Base-by-base conservation (phyloP, 1,284 basidiomycete genomes). In the Takashimella koratensis region DNA sequence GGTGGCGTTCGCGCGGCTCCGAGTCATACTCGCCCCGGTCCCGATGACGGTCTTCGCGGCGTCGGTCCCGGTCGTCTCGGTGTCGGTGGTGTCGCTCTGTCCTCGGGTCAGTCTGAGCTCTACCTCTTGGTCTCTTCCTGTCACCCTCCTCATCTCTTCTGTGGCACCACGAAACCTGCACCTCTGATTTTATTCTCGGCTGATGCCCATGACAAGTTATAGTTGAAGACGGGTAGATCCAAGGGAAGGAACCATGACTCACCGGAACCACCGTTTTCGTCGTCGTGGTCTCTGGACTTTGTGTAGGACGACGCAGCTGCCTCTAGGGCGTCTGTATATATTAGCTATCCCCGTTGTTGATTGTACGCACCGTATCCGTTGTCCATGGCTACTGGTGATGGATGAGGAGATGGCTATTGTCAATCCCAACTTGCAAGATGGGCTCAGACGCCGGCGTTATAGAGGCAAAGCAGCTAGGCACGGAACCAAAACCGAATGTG, bases 281-380 rank as follows among this genome's bases (percentile, higher is more conserved):
- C 62, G 25, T 45, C 53, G 40, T 55, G 24, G 11, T 57, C 54
- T 2, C 51, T 43, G n/a, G 49, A 52, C 45, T 60, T 62, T 21
- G 57, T 52, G 55, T 57, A 64, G 36, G 60, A 64, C 27, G 64
- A 64, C 48, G 64, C 60, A 43, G 64, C 59, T n/a, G 59, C 59
- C 45, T 66, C 64, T 16, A 63, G 49, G 25, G 60, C 61, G 54
- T 65, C 66, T 63, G 52, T 54, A n/a, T n/a, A n/a, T n/a, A n/a
- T n/a, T n/a, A n/a, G n/a, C n/a, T n/a, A n/a, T n/a, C 4, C 0
- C 3, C 19, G 2, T 2, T 11, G 16, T 20, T 8, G 25, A 16
- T 6, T 16, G 2, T 13, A 53, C 65, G 52, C 30, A 68, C 66
- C 62, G 58, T 68, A 68, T 47, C 59, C 66, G 22, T 59, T 59